Evolutionary conservation across 768 basidiomycete genomes (phyloP).

Genomic region (Russula sp.): DNA sequence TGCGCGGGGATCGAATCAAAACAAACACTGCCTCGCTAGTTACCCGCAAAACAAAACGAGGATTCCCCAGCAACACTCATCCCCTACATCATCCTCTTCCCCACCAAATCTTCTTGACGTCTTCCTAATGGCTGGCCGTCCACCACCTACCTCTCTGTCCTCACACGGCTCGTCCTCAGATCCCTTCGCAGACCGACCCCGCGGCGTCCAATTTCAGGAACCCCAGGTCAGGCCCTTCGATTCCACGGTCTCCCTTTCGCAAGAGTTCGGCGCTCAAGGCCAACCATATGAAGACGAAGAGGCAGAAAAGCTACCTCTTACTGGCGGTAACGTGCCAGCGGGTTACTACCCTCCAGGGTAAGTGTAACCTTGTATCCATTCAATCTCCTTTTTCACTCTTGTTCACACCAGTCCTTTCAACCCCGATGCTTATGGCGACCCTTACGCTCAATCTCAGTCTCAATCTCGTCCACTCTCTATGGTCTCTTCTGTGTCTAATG

Average conservation of each 20-base stretch:
- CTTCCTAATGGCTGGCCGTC: conserved; percentile 32
- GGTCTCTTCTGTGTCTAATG: conserved; percentile 39
- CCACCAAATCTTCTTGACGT: neutral
- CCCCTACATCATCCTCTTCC: neutral
- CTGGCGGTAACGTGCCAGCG: conserved; percentile 53
- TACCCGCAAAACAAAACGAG: conserved; percentile 30
- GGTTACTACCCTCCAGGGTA: conserved; percentile 77
- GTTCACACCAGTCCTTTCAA: conserved; percentile 40
- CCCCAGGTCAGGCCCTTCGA: conserved; percentile 54
- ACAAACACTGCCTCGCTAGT: conserved; percentile 29
- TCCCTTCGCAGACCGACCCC: conserved; percentile 71
- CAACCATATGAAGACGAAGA: conserved; percentile 62
- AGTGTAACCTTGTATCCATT: conserved; percentile 35
- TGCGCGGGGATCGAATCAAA: conserved; percentile 12
- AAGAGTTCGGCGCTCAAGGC: conserved; percentile 45
- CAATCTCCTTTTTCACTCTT: conserved; percentile 9
- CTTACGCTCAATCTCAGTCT: conserved; percentile 40
- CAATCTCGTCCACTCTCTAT: conserved; percentile 43
- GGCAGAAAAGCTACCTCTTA: conserved; percentile 74
- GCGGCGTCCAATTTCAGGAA: conserved; percentile 60
- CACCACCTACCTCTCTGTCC: conserved; percentile 34
- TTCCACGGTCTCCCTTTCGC: conserved; percentile 54
- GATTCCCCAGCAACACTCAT: neutral
- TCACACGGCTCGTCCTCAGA: conserved; percentile 51
- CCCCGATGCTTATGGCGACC: conserved; percentile 63